A percentile compares a stretch with the other conserved stretches of the same genome.
Conservation (phyloP, 2,329 filamentous ascomycete species). For the Fusarium pilosicola region DNA sequence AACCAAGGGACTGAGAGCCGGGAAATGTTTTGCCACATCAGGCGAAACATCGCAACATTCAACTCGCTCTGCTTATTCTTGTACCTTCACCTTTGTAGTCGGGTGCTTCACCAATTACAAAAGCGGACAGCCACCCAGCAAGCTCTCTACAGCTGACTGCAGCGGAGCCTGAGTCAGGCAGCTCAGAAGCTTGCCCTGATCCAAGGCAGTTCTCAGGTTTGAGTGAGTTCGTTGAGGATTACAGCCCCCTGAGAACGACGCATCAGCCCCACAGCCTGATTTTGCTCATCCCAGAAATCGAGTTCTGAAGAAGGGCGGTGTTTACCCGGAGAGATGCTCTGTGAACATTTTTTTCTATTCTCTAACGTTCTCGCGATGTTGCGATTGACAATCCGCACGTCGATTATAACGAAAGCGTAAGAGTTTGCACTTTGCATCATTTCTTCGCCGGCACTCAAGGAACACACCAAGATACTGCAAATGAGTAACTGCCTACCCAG, state of each 20-base stretch:
- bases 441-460: neutral
- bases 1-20: fast-evolving
- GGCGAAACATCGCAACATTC: neutral
- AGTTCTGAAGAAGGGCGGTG: too few species aligned
- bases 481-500: neutral
- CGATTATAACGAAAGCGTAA: fast-evolving
- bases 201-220: fast-evolving
- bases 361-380: fast-evolving
- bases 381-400: neutral
- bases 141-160: neutral
- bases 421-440: neutral
- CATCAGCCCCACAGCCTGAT: neutral
- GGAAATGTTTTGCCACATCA: fast-evolving
- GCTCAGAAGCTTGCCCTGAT: fast-evolving
- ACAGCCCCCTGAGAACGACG: neutral
- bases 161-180: neutral
- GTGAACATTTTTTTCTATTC: neutral
- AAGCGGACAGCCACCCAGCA: fast-evolving
- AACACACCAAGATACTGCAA: too few species aligned
- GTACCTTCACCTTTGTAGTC: neutral
- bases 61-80: fast-evolving
- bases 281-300: neutral
- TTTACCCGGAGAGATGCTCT: neutral
- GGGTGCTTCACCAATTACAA: neutral
- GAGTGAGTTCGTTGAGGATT: neutral